These are phyloP conservation scores for Diphasiastrum complanatum DNA, from an alignment of 83 land plant genomes.

Conservation along the genomic window DNA sequence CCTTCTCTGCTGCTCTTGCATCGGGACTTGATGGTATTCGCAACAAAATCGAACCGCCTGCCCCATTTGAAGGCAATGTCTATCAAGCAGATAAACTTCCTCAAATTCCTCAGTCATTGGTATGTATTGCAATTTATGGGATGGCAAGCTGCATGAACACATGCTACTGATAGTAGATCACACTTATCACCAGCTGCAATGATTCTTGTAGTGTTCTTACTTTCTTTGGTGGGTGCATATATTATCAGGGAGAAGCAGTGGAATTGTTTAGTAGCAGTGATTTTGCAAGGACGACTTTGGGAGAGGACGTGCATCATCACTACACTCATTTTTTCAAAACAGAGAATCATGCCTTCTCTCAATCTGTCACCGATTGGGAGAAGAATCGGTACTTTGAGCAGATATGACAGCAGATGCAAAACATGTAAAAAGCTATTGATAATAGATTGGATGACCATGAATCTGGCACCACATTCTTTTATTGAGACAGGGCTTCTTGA, in stretches of 20 bases:
- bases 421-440: too few relatives aligned
- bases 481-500: too few relatives aligned
- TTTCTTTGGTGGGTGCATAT: neutral
- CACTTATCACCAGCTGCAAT: neutral
- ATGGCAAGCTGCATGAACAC: neutral
- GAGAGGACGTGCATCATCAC: conserved; percentile 27
- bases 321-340: conserved; percentile 24
- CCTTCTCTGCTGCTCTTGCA: conserved; percentile 31
- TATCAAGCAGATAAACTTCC: conserved; percentile 17
- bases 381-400: conserved; percentile 27
- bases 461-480: too few relatives aligned
- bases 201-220: neutral
- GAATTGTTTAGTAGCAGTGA: conserved; percentile 17
- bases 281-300: conserved; percentile 21
- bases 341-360: conserved; percentile 16
- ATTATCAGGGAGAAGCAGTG: conserved; percentile 20
- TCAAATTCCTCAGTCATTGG: conserved; percentile 24
- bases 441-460: too few relatives aligned
- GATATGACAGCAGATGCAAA: conserved; percentile 15
- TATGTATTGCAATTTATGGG: neutral
- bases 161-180: neutral
- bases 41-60: conserved; percentile 23
- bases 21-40: conserved; percentile 28
- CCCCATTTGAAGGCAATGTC: conserved; percentile 21
- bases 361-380: conserved; percentile 31